Conservation (phyloP, 176 grass and related monocot genomes). For the Oryza australiensis region DNA sequence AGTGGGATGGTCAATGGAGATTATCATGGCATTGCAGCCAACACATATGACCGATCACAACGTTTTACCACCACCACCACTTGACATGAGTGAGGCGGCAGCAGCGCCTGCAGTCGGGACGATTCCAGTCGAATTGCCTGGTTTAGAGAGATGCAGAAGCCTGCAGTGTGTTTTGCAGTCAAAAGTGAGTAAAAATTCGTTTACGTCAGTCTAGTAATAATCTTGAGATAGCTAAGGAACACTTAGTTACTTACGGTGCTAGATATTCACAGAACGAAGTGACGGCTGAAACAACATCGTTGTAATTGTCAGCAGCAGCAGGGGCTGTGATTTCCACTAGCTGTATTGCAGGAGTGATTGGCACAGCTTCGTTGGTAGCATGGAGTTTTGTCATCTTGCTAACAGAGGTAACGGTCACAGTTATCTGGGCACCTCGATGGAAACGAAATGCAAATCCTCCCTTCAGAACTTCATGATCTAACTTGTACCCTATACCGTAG, state of each 20-base stretch:
- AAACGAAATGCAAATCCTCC: slow-evolving; percentile 76
- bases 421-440: slow-evolving; percentile 75
- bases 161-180: slow-evolving; percentile 40
- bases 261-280: slow-evolving; percentile 83
- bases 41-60: slow-evolving; percentile 32
- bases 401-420: slow-evolving; percentile 72
- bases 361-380: slow-evolving; percentile 74
- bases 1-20: neutral
- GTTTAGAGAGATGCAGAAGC: slow-evolving; percentile 88
- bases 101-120: slow-evolving; percentile 73
- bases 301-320: slow-evolving; percentile 79
- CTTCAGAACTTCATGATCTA: slow-evolving; percentile 93
- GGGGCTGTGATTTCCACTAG: slow-evolving; percentile 93
- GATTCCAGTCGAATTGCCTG: slow-evolving; percentile 71
- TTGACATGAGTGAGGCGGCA: slow-evolving; percentile 81
- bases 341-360: slow-evolving; percentile 81
- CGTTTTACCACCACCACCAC: slow-evolving; percentile 62
- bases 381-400: slow-evolving; percentile 80
- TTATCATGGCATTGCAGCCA: neutral
- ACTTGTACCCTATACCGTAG: slow-evolving; percentile 79
- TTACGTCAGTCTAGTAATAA: neutral
- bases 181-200: neutral
- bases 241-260: slow-evolving; percentile 63
- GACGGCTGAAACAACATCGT: slow-evolving; percentile 72
- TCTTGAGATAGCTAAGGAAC: neutral